Evolutionary conservation across 2,329 filamentous ascomycete genomes (phyloP), one percentile per base, ranked within the genome.

Genomic region (Ophioceras dolichostomum): DNA sequence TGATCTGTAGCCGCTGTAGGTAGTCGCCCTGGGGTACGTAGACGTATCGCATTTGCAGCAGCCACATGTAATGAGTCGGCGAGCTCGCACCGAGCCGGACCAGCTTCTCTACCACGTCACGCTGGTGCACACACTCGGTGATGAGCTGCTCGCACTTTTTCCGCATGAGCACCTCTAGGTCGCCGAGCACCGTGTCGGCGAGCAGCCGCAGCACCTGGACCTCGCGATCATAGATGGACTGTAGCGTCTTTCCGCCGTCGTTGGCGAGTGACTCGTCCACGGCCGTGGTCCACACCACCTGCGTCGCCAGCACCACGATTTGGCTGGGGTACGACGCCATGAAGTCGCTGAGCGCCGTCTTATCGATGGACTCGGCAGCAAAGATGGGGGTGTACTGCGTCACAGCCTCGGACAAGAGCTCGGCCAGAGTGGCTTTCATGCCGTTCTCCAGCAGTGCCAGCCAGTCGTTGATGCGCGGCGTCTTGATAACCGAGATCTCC

Each of bases 131-230:
- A 54, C 91, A 96, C 57, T 98, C 93, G 0, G 93, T 99, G 53
- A 99, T 98, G 46, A 98, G 73, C 59, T 95, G 89, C 58, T 99
- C 91, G 59, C 89, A 98, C 65, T 94, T 95, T 70, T 94, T 94
- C 44, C 91, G 76, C 53, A 83, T 76, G 35, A 95, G 83, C 6
- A 85, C 67, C 46, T 88, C 83, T 17, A 98, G 73, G 51, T 98
- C 88, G 28, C 84, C 85, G 13, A 98, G 69, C 10, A 99, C 91
- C 3, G 86, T 89, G 28, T 83, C 73, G 16, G 91, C 91, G 39
- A 98, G 78, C 17, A 94, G 67, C 39, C 84, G 78, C 32, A 99
- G 76, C 20, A 95, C 75, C 49, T 83, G 77, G 21, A 94, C 81
- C 55, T 94, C 84, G 21, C 82, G 78, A 17, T 91, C 82, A 47